These are phyloP conservation scores for Syncephalastrum racemosum DNA, from an alignment of 371 early-diverging fungal species.

Conservation along the genomic window DNA sequence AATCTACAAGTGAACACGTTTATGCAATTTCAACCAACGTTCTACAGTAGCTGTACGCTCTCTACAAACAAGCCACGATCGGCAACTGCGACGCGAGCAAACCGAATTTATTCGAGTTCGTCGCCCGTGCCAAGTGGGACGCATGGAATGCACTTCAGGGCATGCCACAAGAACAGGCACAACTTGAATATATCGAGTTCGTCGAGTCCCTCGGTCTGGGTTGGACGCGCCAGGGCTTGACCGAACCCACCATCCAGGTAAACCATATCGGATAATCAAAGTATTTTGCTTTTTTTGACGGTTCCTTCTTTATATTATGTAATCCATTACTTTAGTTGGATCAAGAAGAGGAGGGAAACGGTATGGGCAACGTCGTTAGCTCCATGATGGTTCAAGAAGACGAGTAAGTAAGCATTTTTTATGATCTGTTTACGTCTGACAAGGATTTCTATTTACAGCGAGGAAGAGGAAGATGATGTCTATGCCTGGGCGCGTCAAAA, in stretches of 20 bases:
- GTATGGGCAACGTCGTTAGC: conserved; percentile 28
- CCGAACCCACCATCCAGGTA: background rate
- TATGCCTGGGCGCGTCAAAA: conserved; percentile 33
- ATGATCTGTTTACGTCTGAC: too few relatives aligned
- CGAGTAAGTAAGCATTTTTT: conserved; percentile 3
- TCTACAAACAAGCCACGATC: conserved; percentile 49
- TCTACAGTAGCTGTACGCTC: conserved; percentile 37
- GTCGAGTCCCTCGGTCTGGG: conserved; percentile 39
- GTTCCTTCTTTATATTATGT: background rate
- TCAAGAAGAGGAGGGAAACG: conserved; percentile 9
- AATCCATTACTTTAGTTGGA: background rate
- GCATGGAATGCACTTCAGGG: conserved; percentile 43
- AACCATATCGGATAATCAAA: too few relatives aligned
- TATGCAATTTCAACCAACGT: background rate
- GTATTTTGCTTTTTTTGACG: background rate
- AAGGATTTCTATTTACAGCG: background rate
- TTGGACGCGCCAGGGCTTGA: conserved; percentile 37
- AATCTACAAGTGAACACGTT: background rate
- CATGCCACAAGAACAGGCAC: conserved; percentile 25
- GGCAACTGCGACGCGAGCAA: conserved; percentile 39
- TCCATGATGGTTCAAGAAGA: conserved; percentile 31
- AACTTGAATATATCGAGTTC: conserved; percentile 30
- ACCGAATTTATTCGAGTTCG: conserved; percentile 48
- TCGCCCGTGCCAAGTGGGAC: conserved; percentile 51
- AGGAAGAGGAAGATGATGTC: conserved; percentile 30